Base-by-base conservation (phyloP, 1,284 basidiomycete genomes). In the Fistulinella cinereoalba region DNA sequence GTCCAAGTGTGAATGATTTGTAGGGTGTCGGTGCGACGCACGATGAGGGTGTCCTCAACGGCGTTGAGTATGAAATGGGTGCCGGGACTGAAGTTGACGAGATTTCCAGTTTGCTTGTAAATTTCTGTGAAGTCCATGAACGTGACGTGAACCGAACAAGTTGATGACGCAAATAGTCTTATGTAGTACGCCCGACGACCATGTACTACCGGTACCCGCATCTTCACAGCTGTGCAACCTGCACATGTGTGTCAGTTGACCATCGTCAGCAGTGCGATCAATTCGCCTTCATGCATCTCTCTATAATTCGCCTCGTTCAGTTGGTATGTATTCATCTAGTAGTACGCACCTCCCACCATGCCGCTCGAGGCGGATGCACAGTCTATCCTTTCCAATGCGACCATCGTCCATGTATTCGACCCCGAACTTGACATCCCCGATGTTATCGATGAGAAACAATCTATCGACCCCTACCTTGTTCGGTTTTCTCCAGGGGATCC, bases 101-200 rank as follows among this genome's bases (percentile, higher is more conserved):
- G 75, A 16, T 70, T 77, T 11, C 71, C 68, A 3, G 87, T 77
- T 46, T 89, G 86, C 51, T 78, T 80, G 74, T 88, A 91, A 50
- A 88, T 75, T 62, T 91, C 85, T 19, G 88, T 90, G 58, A 89
- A 91, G 66, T 91, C 80, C 80, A 82, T 80, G 11, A 13, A 21
- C 10, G n/a, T 8, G 13, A 19, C 33, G 33, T 18, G 33, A 13
- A 4, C 31, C 15, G n/a, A 32, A 13, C 31, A 18, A 13, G 27
- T 12, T 24, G 42, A 51, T 46, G 51, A 50, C 46, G 31, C 18
- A 18, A 38, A 25, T 32, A 28, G n/a, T n/a, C n/a, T n/a, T n/a
- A n/a, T n/a, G n/a, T n/a, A n/a, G n/a, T n/a, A n/a, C n/a, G n/a
- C n/a, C n/a, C n/a, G n/a, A n/a, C n/a, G n/a, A n/a, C n/a, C n/a